Percentiles rank a stretch among this genome's conserved stretches.
Evolutionary conservation across 306 rosid species (phyloP).

Genomic region (Corylus americana): DNA sequence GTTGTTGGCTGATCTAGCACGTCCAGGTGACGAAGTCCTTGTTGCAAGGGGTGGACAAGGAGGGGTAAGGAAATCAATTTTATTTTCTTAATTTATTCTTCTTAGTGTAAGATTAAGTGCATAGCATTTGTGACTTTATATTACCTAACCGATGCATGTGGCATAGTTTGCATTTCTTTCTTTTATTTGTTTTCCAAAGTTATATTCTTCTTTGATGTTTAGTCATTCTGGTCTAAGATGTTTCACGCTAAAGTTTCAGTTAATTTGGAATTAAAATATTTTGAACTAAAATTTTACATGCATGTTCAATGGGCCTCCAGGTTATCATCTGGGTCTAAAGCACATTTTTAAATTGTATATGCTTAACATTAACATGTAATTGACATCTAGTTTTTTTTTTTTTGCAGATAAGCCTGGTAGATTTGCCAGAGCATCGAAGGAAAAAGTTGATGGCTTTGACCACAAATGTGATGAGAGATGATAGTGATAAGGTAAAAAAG

Average conservation of each 20-base stretch:
- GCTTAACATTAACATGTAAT: background rate
- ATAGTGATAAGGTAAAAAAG: constrained; percentile 71
- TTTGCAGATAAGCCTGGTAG: constrained; percentile 80
- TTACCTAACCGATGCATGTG: background rate
- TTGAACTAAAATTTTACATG: background rate
- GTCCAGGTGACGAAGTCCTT: constrained; percentile 78
- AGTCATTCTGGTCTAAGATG: background rate
- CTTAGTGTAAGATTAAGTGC: background rate
- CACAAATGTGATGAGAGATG: constrained; percentile 90
- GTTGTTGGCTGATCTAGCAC: constrained; percentile 75
- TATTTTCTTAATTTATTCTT: background rate
- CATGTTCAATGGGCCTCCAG: background rate
- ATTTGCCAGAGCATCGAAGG: constrained; percentile 55
- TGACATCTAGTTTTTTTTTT: constrained; percentile 20
- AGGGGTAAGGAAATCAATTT: constrained; percentile 61
- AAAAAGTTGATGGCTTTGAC: constrained; percentile 74
- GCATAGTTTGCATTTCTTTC: background rate
- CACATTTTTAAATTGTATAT: background rate
- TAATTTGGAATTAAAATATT: background rate
- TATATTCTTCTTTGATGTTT: no score
- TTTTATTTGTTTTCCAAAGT: background rate
- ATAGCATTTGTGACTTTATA: background rate
- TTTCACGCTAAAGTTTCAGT: background rate
- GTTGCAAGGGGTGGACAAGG: constrained; percentile 98
- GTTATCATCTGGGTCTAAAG: background rate